Evolutionary conservation across 768 basidiomycete genomes (phyloP).

Genomic region (Termitomyces eurrhizus): DNA sequence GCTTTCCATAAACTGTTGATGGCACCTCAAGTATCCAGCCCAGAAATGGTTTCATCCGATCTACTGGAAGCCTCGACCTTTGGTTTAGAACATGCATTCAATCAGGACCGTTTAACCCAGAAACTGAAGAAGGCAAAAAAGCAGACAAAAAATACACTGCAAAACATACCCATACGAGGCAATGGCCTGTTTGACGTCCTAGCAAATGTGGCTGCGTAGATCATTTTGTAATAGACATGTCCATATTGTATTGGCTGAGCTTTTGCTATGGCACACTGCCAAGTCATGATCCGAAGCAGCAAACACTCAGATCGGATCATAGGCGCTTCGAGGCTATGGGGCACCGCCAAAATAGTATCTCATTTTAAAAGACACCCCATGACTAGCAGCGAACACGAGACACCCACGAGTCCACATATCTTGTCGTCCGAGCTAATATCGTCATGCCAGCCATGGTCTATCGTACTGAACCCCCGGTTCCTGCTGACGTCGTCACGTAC

Average conservation of each 20-base stretch:
- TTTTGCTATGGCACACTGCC: too few relatives aligned
- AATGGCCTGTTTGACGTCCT: slow-evolving; percentile 40
- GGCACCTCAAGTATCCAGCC: slow-evolving; percentile 17
- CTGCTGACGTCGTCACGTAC: slow-evolving; percentile 49
- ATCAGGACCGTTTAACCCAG: slow-evolving; percentile 32
- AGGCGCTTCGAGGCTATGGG: too few relatives aligned
- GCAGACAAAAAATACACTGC: slow-evolving; percentile 7
- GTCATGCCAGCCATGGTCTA: slow-evolving; percentile 18
- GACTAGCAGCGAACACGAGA: background rate
- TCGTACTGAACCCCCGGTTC: slow-evolving; percentile 20
- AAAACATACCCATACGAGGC: slow-evolving; percentile 1
- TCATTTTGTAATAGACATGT: background rate
- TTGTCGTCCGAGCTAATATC: background rate
- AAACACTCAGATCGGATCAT: too few relatives aligned
- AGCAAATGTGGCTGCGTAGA: slow-evolving; percentile 19
- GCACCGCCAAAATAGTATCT: too few relatives aligned
- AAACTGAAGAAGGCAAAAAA: slow-evolving; percentile 33
- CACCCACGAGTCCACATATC: background rate
- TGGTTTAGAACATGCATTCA: slow-evolving; percentile 46
- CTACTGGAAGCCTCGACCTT: slow-evolving; percentile 46
- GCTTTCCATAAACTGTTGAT: slow-evolving; percentile 54
- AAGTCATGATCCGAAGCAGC: too few relatives aligned
- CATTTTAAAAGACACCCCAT: too few relatives aligned
- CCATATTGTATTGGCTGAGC: too few relatives aligned
- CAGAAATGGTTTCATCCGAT: slow-evolving; percentile 23